Conservation (phyloP, 2,329 filamentous ascomycete species). For the Ophiocordyceps camponoti-leonardi region DNA sequence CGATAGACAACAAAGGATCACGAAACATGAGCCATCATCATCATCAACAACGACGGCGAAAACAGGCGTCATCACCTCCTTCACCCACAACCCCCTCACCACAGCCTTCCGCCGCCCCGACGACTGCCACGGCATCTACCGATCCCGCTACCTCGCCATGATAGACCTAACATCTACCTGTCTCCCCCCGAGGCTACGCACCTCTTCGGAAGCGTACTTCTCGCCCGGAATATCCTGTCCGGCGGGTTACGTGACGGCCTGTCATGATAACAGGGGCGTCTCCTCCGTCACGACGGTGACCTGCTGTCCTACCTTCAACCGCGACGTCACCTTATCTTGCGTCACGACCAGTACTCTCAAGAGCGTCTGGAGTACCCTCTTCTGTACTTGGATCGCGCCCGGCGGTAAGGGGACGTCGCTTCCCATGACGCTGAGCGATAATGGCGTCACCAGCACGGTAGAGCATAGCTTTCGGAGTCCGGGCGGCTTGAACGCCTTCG, state of each 20-base stretch:
- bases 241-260: slow-evolving; percentile 13
- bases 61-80: slow-evolving; percentile 8
- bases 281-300: slow-evolving; percentile 15
- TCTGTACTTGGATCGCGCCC: slow-evolving; percentile 17
- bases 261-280: slow-evolving; percentile 10
- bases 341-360: slow-evolving; percentile 8
- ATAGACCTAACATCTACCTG: slow-evolving; percentile 12
- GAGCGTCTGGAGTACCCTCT: slow-evolving; percentile 9
- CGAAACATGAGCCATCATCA: no score
- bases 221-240: slow-evolving; percentile 14
- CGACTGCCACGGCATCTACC: slow-evolving; percentile 8
- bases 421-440: slow-evolving; percentile 9
- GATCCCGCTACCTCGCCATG: slow-evolving; percentile 10
- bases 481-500: slow-evolving; percentile 15
- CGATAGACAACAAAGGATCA: no score
- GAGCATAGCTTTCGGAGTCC: slow-evolving; percentile 7
- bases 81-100: slow-evolving; percentile 9
- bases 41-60: no score
- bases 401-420: slow-evolving; percentile 6
- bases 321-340: slow-evolving; percentile 11
- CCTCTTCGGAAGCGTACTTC: slow-evolving; percentile 11
- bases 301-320: slow-evolving; percentile 13
- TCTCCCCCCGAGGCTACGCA: slow-evolving; percentile 12
- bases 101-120: slow-evolving; percentile 8
- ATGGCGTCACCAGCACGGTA: slow-evolving; percentile 8